Base-by-base conservation (phyloP, 768 basidiomycete species). In the Megacollybia marginata region DNA sequence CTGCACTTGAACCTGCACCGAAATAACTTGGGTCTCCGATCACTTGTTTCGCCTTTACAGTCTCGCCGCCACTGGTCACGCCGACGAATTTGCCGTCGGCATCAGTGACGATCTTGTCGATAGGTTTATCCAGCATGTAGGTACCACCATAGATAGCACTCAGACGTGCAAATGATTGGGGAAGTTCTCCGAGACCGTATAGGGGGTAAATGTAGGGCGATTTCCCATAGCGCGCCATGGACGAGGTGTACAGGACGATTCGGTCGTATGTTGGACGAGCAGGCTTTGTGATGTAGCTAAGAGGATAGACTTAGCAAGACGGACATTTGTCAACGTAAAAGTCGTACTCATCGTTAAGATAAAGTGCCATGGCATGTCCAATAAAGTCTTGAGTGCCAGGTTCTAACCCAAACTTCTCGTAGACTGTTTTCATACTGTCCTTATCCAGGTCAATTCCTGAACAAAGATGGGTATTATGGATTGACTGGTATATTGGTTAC, bases 131-230 rank as follows among this genome's bases (percentile, higher is more conserved):
- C 50, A 99, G 85, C 96, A 99, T 99, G 74, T 99, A 99, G 11
- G 96, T 99, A 38, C 96, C 96, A 36, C 96, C 96, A 63, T 99
- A 97, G 65, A 99, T 97, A 56, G 96, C 96, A 54, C 89, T 92
- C 48, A 99, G 82, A 59, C 96, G 92, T 8, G 96, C 96, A 63
- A 99, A 99, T 2, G 96, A 91, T 64, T 99, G 96, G 9, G 96
- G 96, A 46, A 99, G 88, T 65, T 99, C 96, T 57, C 96, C 96
- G 52, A 99, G 88, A 54, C 96, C 96, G 67, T 98, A 99, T 35
- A 97, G 78, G 13, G 96, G 96, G 73, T 99, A 99, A 63, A 99
- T 96, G 75, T 99, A 99, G 1, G 96, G 96, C 11, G 96, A 98
- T 69, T 99, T 98, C 59, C 95, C 96, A 68, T 95, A 99, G 46